Evolutionary conservation across 345 rosid genomes (phyloP), one percentile per base, ranked within the genome.

Genomic region (Clarkia xantiana): DNA sequence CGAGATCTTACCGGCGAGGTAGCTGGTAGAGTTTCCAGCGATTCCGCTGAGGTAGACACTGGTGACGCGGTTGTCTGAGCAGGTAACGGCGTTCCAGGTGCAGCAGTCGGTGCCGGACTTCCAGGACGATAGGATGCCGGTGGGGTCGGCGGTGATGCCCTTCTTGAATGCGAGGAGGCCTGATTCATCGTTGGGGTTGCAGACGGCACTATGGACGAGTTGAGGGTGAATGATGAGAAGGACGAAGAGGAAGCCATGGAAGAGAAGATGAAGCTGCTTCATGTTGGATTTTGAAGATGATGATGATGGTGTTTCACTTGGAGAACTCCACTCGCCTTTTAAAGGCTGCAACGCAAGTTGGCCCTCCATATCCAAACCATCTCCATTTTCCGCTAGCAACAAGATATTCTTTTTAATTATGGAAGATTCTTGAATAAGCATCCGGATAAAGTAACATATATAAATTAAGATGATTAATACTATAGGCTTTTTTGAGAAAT

Each of bases 131-230:
- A 86, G 86, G 29, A 78, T 59, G 9, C 81, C 89, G 0, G 81
- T 61, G 1, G 94, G 86, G 18, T 86, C 96, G 22, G 70, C 74
- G 52, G 82, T 76, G 51, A 83, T 72, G 53, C 74, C 77, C 14
- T 86, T 56, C 63, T 86, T 83, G 68, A 86, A 86, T 42, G 66
- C 84, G 56, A 80, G 41, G 23, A 83, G 84, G 60, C 94, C 94
- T 2, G 71, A 22, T 55, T 76, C 73, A 47, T 86, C 96, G 11
- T 82, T 84, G 0, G 47, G 57, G 68, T 83, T 74, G 55, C 94
- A 86, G 54, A 75, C 59, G 5, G 79, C 79, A 40, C 60, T 79
- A 50, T 60, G 55, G 48, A 65, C 11, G 69, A 38, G 50, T 12
- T 47, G 40, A 58, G 67, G 11, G 18, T 14, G 40, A 6, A 15